Base-by-base conservation (phyloP, 164 flowering plant species). In the Vitis rupestris region DNA sequence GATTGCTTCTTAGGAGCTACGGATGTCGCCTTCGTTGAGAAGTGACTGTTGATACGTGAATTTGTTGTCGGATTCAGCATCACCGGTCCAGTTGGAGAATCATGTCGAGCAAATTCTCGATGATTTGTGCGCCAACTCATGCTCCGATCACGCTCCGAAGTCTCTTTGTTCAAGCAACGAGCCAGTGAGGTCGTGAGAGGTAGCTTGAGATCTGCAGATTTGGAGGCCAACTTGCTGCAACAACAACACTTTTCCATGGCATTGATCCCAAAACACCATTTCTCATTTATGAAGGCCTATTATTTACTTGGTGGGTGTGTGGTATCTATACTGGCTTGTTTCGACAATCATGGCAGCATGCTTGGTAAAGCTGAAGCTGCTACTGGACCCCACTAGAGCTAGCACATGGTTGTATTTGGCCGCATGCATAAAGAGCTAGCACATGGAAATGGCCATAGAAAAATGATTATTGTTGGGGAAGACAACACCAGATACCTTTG, bases 301-400 rank as follows among this genome's bases (percentile, higher is more conserved):
- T 88, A 13, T 95, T 95, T 76, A 64, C 93, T 56, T 95, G 98
- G 99, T 95, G 98, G 98, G 81, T 92, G 87, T 95, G 99, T 78
- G 97, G 98, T 15, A 91, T 94, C 73, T 95, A 95, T 74, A 92
- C 97, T 66, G 99, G 99, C 63, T 75, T 92, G 31, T 80, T 86
- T 73, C 85, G 99, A 44, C 94, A 92, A 69, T 76, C 89, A 23
- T 72, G 92, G 70, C 98, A 95, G 81, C 19, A 17, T 17, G 19
- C 19, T 17, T 17, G 19, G 19, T 17, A 17, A 17, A 17, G 19
- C 19, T 17, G 19, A 17, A 17, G 1, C 19, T 17, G 19, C 19
- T 17, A 17, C 19, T 17, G 1, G 19, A 17, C 19, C 19, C 19
- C 19, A 17, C 19, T 17, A 0, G 19, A 17, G 19, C 19, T 17